Percentiles rank a stretch among this genome's conserved stretches.
phyloP scores from a whole-genome alignment of 2,329 filamentous ascomycete species.

The Chrysosporium queenslandicum region DNA sequence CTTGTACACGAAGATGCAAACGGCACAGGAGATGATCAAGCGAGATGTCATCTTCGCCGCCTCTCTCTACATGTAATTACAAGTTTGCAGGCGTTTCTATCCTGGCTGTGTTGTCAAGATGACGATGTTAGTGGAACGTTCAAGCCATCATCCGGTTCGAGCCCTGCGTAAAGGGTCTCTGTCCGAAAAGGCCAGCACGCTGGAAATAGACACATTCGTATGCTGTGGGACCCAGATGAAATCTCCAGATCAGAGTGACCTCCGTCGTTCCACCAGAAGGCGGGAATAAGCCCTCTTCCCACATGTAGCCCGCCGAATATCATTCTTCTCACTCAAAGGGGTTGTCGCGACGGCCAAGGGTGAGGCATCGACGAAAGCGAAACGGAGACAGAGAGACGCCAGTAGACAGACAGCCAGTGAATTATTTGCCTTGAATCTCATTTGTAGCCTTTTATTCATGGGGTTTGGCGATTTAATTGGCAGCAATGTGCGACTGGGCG shows the following conservation, averaged over 20 bases:
- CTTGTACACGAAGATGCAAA: slow-evolving; percentile 92
- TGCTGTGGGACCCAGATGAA: not conserved
- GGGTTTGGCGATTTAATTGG: not conserved
- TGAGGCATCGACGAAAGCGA: not conserved
- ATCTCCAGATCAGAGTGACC: not conserved
- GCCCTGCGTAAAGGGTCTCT: not conserved
- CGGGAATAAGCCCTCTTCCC: not conserved
- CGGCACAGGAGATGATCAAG: slow-evolving; percentile 95
- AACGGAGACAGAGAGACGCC: not conserved
- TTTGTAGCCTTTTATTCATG: slow-evolving; percentile 1
- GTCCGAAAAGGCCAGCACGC: not conserved
- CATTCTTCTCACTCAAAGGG: not conserved
- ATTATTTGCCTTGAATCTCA: not conserved
- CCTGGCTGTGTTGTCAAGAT: not conserved
- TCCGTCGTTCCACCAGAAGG: not conserved
- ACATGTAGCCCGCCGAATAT: not conserved
- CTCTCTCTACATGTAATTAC: slow-evolving; percentile 66
- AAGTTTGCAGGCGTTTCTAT: not conserved
- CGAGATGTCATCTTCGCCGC: slow-evolving; percentile 86
- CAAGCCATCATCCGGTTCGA: not conserved
- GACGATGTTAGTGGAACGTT: slow-evolving; percentile 3
- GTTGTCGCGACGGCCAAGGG: not conserved
- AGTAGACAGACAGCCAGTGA: not conserved
- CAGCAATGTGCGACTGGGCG: not conserved
- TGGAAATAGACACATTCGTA: not conserved